Evolutionary conservation across 2,329 filamentous ascomycete species (phyloP).

Genomic region (Colletotrichum viniferum): DNA sequence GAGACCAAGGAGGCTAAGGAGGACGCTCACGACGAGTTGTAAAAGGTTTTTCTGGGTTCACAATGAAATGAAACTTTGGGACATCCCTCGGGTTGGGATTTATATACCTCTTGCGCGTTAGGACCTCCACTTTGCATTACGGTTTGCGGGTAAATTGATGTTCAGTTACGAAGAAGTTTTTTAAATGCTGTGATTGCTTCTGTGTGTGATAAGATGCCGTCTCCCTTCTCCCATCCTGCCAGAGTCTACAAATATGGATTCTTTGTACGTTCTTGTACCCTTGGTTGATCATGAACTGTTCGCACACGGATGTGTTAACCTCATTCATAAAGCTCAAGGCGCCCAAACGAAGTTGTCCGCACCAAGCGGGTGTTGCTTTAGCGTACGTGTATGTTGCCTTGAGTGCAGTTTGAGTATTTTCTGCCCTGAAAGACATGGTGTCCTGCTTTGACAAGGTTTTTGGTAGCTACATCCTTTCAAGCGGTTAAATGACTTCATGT

Average conservation of each 20-base stretch:
- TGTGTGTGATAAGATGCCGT: not conserved
- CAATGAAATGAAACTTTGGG: constrained; percentile 17
- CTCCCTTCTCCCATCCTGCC: not conserved
- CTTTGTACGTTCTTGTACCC: not conserved
- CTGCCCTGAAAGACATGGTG: not conserved
- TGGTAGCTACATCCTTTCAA: not conserved
- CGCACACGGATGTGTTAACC: not conserved
- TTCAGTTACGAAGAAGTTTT: not conserved
- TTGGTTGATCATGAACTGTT: not conserved
- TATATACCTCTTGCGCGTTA: constrained; percentile 27
- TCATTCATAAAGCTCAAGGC: not conserved
- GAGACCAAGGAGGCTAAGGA: constrained; percentile 49
- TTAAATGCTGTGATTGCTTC: not conserved
- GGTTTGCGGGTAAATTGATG: constrained; percentile 19
- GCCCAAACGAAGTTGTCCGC: not conserved
- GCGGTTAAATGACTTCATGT: not conserved
- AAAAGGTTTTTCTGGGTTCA: constrained; percentile 42
- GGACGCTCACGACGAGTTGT: constrained; percentile 76
- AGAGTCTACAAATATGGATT: not conserved
- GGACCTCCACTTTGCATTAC: constrained; percentile 14
- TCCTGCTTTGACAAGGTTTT: not conserved
- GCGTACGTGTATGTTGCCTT: not conserved
- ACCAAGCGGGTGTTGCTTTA: not conserved
- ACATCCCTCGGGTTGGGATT: constrained; percentile 19
- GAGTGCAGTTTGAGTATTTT: not conserved